Evolutionary conservation across 768 basidiomycete species (phyloP), one percentile per base, ranked within the genome.

Genomic region (Podaxis mareebaensis): DNA sequence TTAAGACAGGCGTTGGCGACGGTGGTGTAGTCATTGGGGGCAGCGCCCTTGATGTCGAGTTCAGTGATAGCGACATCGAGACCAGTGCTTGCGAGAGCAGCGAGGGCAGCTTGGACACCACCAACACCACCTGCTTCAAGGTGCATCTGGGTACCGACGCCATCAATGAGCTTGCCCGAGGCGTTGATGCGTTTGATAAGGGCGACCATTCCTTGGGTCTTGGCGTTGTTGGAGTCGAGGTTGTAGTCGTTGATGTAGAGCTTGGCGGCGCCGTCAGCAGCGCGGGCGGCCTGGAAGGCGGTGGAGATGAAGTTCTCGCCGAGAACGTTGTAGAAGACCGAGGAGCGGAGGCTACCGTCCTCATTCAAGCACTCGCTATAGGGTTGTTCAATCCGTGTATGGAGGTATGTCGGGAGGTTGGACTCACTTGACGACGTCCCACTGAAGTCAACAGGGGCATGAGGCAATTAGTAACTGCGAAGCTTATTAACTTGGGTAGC

Each of bases 41-140:
- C 58, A 49, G 73, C 75, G 56, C 71, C 71, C 6, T 72, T 73
- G 52, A 82, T 83, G 66, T 80, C 78, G 44, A 81, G 75, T 62
- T 80, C 80, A 0, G 83, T 83, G 67, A 83, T 79, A 24, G 78
- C 82, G 49, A 84, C 76, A 61, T 82, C 80, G n/a, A 77, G 72
- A 15, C 76, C 77, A 4, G 80, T 74, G 20, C 69, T 64, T 11
- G 82, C 79, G 22, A 83, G 76, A 30, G 78, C 76, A 28, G 73
- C 75, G n/a, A 83, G 71, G 17, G 79, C 81, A 49, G 74, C 78
- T 62, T 77, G 76, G 5, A 71, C 75, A 53, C 79, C 77, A 22
- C 79, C 75, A 30, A 78, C 72, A 46, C 78, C 76, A 26, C 77
- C 78, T 58, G 77, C 74, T 3, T 60, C 67, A 12, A 82, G 68